Evolutionary conservation across 805 yeast species (phyloP).

Genomic region (Metschnikowia continentalis): DNA sequence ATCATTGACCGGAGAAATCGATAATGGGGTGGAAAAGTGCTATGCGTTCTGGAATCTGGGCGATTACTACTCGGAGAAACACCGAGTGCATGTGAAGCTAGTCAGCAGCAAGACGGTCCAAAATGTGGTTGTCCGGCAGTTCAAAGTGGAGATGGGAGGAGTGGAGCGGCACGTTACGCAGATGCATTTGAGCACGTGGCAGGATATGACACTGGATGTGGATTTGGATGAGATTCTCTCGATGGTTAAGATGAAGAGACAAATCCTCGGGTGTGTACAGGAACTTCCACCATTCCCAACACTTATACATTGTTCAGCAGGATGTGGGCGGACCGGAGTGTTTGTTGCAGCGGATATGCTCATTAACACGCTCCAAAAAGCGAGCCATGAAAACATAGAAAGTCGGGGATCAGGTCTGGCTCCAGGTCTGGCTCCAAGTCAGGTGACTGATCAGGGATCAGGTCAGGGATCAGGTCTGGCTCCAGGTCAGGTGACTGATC

Average conservation of each 20-base stretch:
- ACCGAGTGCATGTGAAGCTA: constrained; percentile 24
- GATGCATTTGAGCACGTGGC: constrained; percentile 78
- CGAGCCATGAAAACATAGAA: no score
- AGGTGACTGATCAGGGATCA: no score
- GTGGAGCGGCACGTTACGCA: constrained; percentile 54
- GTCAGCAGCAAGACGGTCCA: constrained; percentile 17
- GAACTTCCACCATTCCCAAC: constrained; percentile 31
- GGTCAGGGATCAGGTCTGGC: no score
- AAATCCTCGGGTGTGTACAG: constrained; percentile 8
- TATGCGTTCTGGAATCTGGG: constrained; percentile 71
- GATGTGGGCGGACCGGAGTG: constrained; percentile 89
- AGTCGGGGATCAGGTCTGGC: no score
- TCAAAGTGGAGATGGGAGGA: constrained; percentile 10
- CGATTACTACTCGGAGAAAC: constrained; percentile 33
- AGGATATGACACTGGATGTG: constrained; percentile 67
- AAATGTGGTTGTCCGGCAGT: constrained; percentile 15
- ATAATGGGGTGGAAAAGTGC: constrained; percentile 78
- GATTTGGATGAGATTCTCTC: constrained; percentile 55
- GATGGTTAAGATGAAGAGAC: constrained; percentile 31
- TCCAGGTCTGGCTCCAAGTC: no score
- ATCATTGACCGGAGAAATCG: constrained; percentile 71
- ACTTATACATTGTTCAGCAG: constrained; percentile 81
- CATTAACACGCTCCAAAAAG: constrained; percentile 28
- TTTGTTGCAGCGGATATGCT: constrained; percentile 67
- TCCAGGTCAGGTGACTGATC: no score